Evolutionary conservation across 257 asterid species (phyloP).

Genomic region (Buddleja alternifolia): DNA sequence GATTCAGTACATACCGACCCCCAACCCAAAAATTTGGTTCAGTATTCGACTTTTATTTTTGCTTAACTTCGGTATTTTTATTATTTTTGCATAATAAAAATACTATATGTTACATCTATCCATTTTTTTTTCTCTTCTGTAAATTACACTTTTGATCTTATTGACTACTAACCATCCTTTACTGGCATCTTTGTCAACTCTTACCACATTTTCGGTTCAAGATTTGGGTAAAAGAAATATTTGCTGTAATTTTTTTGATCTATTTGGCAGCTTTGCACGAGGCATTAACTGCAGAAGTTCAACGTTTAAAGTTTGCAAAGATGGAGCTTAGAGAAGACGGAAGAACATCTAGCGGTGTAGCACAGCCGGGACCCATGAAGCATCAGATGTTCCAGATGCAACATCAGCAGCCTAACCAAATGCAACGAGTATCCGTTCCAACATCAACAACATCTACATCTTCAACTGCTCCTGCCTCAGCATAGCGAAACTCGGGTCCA

Average conservation of each 20-base stretch:
- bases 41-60: too few relatives aligned
- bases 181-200: too few relatives aligned
- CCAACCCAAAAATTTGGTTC: too few relatives aligned
- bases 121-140: too few relatives aligned
- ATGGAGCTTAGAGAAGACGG: slow-evolving; percentile 58
- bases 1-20: too few relatives aligned
- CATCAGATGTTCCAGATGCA: slow-evolving; percentile 58
- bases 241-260: not conserved
- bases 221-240: not conserved
- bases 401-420: slow-evolving; percentile 51
- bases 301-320: slow-evolving; percentile 61
- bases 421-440: slow-evolving; percentile 43
- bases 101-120: too few relatives aligned
- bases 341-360: slow-evolving; percentile 37
- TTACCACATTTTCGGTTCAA: too few relatives aligned
- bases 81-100: too few relatives aligned
- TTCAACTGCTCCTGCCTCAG: slow-evolving; percentile 47
- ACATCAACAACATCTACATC: slow-evolving; percentile 44
- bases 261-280: slow-evolving; percentile 69
- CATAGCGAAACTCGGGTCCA: slow-evolving; percentile 33
- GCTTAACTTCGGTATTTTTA: too few relatives aligned
- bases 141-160: too few relatives aligned
- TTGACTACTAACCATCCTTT: too few relatives aligned
- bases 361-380: slow-evolving; percentile 51
- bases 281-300: slow-evolving; percentile 72